Evolutionary conservation across 805 yeast genomes (phyloP), one percentile per base, ranked within the genome.

Genomic region (Jamesozyma hellenica): DNA sequence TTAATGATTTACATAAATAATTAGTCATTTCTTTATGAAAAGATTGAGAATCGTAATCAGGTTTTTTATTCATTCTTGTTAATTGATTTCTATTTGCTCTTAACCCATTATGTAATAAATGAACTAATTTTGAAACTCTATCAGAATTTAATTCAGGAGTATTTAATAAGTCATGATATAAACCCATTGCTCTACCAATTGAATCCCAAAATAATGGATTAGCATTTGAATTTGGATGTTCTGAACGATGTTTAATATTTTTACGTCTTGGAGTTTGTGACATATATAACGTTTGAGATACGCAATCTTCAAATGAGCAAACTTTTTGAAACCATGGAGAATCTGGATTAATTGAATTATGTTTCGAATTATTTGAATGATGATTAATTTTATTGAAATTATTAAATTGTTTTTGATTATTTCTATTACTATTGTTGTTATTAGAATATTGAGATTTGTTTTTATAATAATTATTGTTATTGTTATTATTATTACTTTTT

Each of bases 21-120:
- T 64, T 63, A 42, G 72, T 74, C 64, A 72, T 72, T 47, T 73
- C 74, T 38, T 67, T 70, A 43, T 66, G 70, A 55, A 74, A 72
- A 11, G 78, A 74, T 42, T 71, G 72, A 21, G 75, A 70, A 44
- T 75, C 81, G 48, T 74, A 72, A 53, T 75, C 81, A 12, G 78
- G 72, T 48, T 75, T 75, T 55, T 74, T 74, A 43, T 72, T 67
- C 57, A 75, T 61, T 50, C 74, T 70, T 5, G 77, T 67, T 38
- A 73, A 57, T 50, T 74, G 77, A 32, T 67, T 59, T 53, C 79
- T 67, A 50, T 74, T 74, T 21, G 74, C 73, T 51, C 79, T 65
- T 29, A 75, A 59, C 4, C 77, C 79, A 41, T 74, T 74, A 47
- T 76, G 74, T 32, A 75, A 56, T 3, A 74, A 51, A 38, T 74